Evolutionary conservation across 1,284 basidiomycete genomes (phyloP).

Genomic region (Prillingera fragicola): DNA sequence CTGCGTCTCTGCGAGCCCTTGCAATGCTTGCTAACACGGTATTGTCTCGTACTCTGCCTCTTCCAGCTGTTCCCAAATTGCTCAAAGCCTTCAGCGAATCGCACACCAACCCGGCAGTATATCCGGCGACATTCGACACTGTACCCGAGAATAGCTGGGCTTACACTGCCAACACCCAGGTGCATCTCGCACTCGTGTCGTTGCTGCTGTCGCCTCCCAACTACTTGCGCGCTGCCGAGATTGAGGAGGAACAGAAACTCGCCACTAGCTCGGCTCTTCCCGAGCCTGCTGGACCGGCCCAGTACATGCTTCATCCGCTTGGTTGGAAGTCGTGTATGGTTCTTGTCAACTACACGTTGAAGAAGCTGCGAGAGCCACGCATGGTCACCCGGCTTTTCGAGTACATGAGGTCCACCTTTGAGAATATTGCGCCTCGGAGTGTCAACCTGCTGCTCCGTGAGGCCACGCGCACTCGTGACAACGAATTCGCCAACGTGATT

Average conservation of each 20-base stretch:
- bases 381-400: constrained; percentile 24
- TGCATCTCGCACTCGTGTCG: constrained; percentile 43
- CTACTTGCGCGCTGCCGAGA: constrained; percentile 17
- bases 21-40: constrained; percentile 47
- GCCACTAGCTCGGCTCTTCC: not conserved
- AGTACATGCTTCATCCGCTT: constrained; percentile 37
- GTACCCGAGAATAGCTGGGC: constrained; percentile 28
- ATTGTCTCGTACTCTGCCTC: constrained; percentile 43
- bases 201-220: constrained; percentile 44
- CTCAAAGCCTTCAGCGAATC: constrained; percentile 32
- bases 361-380: constrained; percentile 20
- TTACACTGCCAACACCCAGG: constrained; percentile 45
- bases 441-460: constrained; percentile 24
- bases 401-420: constrained; percentile 27
- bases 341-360: constrained; percentile 36
- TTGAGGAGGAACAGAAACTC: constrained; percentile 3
- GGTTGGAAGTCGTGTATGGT: constrained; percentile 28
- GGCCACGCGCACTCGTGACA: constrained; percentile 5
- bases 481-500: constrained; percentile 1
- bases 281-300: constrained; percentile 6
- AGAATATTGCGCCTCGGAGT: constrained; percentile 7
- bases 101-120: constrained; percentile 35
- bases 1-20: constrained; percentile 40
- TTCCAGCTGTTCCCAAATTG: constrained; percentile 31
- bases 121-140: constrained; percentile 24